These are phyloP conservation scores for Pythium grandisporangium DNA, from an alignment of 352 stramenopile genomes.

Conservation along the genomic window DNA sequence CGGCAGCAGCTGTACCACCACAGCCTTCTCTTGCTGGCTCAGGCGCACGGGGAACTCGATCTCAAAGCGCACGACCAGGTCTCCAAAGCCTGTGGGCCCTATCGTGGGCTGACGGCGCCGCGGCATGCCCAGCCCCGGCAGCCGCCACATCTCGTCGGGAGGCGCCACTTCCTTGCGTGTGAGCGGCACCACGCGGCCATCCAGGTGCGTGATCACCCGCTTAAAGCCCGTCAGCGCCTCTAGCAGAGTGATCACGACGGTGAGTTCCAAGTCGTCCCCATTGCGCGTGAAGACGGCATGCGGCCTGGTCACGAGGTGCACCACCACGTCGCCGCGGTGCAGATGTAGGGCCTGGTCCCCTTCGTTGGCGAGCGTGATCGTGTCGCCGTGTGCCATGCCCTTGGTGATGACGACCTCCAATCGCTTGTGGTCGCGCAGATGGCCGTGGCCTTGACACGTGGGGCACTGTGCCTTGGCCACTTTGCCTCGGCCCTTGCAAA, in stretches of 20 bases:
- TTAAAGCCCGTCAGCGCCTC: constrained; percentile 90
- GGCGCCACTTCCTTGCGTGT: constrained; percentile 70
- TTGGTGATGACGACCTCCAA: constrained; percentile 15
- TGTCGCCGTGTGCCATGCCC: constrained; percentile 28
- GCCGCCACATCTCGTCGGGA: constrained; percentile 69
- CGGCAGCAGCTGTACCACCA: constrained; percentile 4
- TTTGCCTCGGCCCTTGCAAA: constrained; percentile 22
- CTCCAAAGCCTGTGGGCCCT: constrained; percentile 38
- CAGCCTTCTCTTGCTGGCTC: constrained; percentile 2
- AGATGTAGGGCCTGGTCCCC: constrained; percentile 14
- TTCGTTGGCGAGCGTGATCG: constrained; percentile 10
- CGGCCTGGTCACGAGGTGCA: constrained; percentile 19
- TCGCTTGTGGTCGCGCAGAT: constrained; percentile 11
- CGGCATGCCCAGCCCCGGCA: constrained; percentile 90
- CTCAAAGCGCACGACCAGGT: constrained; percentile 90
- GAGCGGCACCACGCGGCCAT: constrained; percentile 78
- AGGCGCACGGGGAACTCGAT: constrained; percentile 85
- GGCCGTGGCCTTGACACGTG: constrained; percentile 19
- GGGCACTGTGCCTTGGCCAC: constrained; percentile 26
- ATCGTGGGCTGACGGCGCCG: constrained; percentile 43
- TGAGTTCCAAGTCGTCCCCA: constrained; percentile 86
- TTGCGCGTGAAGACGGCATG: constrained; percentile 81
- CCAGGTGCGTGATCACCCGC: constrained; percentile 82
- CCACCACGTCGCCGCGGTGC: constrained; percentile 17
- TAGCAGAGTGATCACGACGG: constrained; percentile 88